Evolutionary conservation across 1,139 yeast species (phyloP), one percentile per base, ranked within the genome.

Genomic region (Blastobotrys indianensis): DNA sequence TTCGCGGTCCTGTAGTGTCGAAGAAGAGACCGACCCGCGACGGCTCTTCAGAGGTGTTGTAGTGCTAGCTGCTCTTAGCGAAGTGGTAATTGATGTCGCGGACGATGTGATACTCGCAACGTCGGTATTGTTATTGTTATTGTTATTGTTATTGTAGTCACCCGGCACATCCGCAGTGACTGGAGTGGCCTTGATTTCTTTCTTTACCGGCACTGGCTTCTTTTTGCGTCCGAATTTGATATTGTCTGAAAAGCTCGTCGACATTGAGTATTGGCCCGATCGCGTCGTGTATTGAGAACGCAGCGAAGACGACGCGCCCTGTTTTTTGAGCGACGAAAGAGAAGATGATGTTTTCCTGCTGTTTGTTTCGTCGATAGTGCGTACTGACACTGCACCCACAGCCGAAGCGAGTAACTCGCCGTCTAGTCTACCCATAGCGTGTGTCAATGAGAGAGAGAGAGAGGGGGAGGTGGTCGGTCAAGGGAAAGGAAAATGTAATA

Each of bases 241-340:
- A 13, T 37, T 37, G n/a, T 37, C 40, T 3, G 40, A 25, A 29
- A 37, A 37, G 17, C 32, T 25, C n/a, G 40, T 37, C 9, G 40
- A 37, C 40, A 37, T 37, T 13, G 40, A 25, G 32, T 37, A 37
- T 7, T 20, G 25, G 4, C 40, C 40, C 7, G 16, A 13, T 4
- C 40, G 13, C 4, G 40, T 37, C 3, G 40, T 37, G 20, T 37
- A 37, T 11, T 25, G 13, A 25, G 32, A 13, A 10, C 10, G 8
- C 12, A n/a, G 10, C 5, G 39, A 20, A 20, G 25, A 4, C 25
- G 25, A 20, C 25, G 25, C 25, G 25, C n/a, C n/a, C n/a, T 20
- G 4, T 20, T 20, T 20, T 7, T 7, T 20, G 25, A 20, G 7
- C 25, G 25, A 20, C 4, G n/a, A n/a, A n/a, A n/a, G n/a, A n/a